Evolutionary conservation across 495 filamentous ascomycete genomes (phyloP), one percentile per base, ranked within the genome.

Genomic region (Letharia lupina): DNA sequence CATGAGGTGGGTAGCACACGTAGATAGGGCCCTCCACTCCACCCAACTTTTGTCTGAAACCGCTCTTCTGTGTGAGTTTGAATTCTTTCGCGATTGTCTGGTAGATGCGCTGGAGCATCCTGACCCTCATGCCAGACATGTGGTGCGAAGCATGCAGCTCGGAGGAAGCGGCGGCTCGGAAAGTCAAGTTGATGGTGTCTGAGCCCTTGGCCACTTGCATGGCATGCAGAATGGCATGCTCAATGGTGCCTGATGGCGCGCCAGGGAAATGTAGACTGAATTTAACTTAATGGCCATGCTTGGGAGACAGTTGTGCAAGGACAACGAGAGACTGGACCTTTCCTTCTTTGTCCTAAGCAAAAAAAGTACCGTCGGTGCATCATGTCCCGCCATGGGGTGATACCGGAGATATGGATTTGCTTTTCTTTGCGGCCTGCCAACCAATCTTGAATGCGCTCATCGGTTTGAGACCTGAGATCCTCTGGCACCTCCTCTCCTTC

Each of bases 1-100:
- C 90, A 75, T 91, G 86, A 39, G 87, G 83, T 15, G 90, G 91
- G 74, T 94, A 93, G 69, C 87, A 86, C 68, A 95, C 89, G 72
- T 89, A 96, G 35, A 90, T 83, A 57, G 87, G 82, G 59, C 93
- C 90, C 64, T 93, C 89, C 69, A 77, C 71, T 7, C 87, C 88
- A 41, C 90, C 90, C 74, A 95, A 83, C 80, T 95, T 95, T 77
- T 91, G 87, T 52, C 90, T 79, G 77, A 95, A 94, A 74, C 92
- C 91, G 68, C 84, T 89, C 84, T 96, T 96, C 35, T 86, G 83
- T 39, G 89, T 85, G 57, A 95, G 78, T 70, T 87, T 87, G 68
- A 94, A 84, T 73, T 91, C 86, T 72, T 87, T 87, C 16, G 86
- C 89, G 54, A 94, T 84, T 4, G 88, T 81, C 70, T 87, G 84